Base-by-base conservation (phyloP, 768 basidiomycete species). In the Pulveroboletus sp. region DNA sequence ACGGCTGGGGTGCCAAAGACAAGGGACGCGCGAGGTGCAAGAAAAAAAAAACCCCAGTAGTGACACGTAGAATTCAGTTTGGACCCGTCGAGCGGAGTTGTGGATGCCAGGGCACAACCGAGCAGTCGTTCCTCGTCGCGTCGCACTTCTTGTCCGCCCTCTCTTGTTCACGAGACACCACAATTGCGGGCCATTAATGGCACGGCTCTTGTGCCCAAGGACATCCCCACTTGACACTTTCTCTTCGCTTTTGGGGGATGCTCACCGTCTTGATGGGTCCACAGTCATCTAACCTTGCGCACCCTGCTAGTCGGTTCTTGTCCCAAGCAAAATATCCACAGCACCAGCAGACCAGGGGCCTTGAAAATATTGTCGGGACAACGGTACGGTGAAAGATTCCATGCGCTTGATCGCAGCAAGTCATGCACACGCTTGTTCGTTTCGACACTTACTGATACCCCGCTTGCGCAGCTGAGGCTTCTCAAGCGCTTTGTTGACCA, bases 381-480 rank as follows among this genome's bases (percentile, higher is more conserved):
- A 36, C 46, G 49, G 43, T n/a, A 50, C 64, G 66, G 66, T 60
- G 58, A 55, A 65, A 65, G 63, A 65, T 55, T 51, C 51, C 45
- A 43, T 15, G 36, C 46, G 47, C 57, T 64, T 55, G 59, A 28
- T 55, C 49, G 41, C 58, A 55, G 55, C 64, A 53, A 31, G 52
- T 46, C 52, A 44, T 66, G 15, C 52, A 50, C 54, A 48, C 51
- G 18, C 54, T 56, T 50, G 50, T 58, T 51, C 44, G 43, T 55
- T 33, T 50, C 57, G 52, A 49, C 55, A 62, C 59, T 64, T 52
- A 57, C 65, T 61, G 46, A n/a, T 43, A 39, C 32, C 42, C 47
- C 49, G 44, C 59, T 54, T 37, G 50, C 47, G 46, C 49, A 6
- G 33, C 58, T 52, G 59, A n/a, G 51, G 52, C 54, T 36, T 51